Evolutionary conservation across 495 filamentous ascomycete genomes (phyloP), one percentile per base, ranked within the genome.

Genomic region (Tuber magnatum): DNA sequence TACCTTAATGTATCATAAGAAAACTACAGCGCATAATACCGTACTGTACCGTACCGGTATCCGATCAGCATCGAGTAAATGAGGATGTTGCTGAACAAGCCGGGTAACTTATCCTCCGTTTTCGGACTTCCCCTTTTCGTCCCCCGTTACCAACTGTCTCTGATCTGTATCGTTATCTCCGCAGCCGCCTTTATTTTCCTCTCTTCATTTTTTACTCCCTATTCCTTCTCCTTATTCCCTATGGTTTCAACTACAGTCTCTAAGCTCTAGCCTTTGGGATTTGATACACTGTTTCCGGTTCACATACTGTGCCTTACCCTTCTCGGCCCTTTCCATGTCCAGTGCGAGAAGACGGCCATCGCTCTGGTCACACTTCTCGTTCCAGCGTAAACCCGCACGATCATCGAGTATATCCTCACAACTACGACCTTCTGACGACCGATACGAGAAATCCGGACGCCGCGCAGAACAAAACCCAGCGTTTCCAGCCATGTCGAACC

Each of bases 391-490:
- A 24, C 81, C 79, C 73, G 75, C 82, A 70, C 76, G 81, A 61
- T 77, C 80, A 40, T 81, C 80, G 42, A 82, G 81, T 48, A 82
- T 83, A 71, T 76, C 78, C 39, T 81, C 81, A 44, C 76, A 78
- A n/a, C 70, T 78, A 38, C 78, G 81, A 46, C 81, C 81, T 20
- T 75, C 75, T 18, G 81, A 81, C 74, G 82, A 87, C 78, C 84
- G 81, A 28, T 83, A 86, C 84, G 84, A 87, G 78, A 89, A 87
- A 77, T 82, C 78, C 35, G 82, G 85, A 73, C 80, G 85, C 28
- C 84, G 84, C 73, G 72, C 78, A 69, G 74, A 76, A 39, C 73
- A 68, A 43, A 76, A 77, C 32, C 77, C 76, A 38, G 69, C 77
- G 35, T 81, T 82, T 78, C 81, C 81, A 76, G 82, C 83, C 76